Percentiles rank a stretch among this genome's conserved stretches.
Evolutionary conservation across 768 basidiomycete genomes (phyloP).

Genomic region (Porphyrellus cyaneotinctus): DNA sequence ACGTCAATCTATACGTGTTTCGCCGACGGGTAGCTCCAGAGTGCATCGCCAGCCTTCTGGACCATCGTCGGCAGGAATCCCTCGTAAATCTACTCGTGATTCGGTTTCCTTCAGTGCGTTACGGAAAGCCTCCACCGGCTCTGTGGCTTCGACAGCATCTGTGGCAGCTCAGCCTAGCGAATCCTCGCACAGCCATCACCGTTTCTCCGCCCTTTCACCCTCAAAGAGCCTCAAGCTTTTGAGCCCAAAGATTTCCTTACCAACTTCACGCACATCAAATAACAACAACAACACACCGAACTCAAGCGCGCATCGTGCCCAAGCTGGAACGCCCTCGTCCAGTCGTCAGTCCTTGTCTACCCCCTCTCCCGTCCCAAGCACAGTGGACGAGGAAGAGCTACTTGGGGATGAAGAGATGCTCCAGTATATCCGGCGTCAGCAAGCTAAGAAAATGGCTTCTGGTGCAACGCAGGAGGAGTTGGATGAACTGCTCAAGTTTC

Average conservation of each 20-base stretch:
- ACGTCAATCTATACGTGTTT: conserved; percentile 58
- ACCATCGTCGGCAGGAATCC: conserved; percentile 42
- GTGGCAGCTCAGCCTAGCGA: conserved; percentile 43
- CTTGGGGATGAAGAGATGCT: conserved; percentile 97
- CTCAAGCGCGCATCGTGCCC: conserved; percentile 43
- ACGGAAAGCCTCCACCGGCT: conserved; percentile 80
- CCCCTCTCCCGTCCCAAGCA: conserved; percentile 76
- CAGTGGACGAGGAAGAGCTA: conserved; percentile 80
- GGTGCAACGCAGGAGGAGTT: conserved; percentile 85
- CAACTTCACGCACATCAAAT: conserved; percentile 53
- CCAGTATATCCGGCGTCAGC: conserved; percentile 86
- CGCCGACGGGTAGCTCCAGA: conserved; percentile 59
- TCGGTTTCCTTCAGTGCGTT: conserved; percentile 74
- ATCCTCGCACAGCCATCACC: conserved; percentile 45
- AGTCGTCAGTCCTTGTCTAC: conserved; percentile 76
- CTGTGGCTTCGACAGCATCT: conserved; percentile 65
- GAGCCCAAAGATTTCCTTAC: conserved; percentile 69
- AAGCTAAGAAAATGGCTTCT: conserved; percentile 78
- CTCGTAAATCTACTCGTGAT: conserved; percentile 71
- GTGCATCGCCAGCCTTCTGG: conserved; percentile 61
- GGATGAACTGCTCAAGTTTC: conserved; percentile 86
- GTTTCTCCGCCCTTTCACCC: conserved; percentile 81
- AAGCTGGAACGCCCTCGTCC: conserved; percentile 61
- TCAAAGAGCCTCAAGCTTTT: conserved; percentile 81
- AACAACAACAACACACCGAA: conserved; percentile 33